Percentiles rank a stretch among this genome's conserved stretches.
phyloP scores from a whole-genome alignment of 768 basidiomycete genomes.

The Suillus plorans region DNA sequence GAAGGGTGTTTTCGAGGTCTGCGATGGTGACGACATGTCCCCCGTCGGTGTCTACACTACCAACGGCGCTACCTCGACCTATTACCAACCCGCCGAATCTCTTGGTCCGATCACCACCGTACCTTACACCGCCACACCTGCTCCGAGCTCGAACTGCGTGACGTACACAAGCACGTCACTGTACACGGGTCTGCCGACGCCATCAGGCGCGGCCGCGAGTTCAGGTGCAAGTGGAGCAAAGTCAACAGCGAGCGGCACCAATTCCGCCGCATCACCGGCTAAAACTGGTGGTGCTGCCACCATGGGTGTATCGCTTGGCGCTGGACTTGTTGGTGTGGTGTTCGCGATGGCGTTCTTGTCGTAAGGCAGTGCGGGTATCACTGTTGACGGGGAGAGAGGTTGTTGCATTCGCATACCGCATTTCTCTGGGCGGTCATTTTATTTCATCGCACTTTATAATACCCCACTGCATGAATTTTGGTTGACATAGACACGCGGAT shows the following conservation, averaged over 20 bases:
- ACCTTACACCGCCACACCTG: slow-evolving; percentile 42
- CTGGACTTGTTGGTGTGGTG: slow-evolving; percentile 30
- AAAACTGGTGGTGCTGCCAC: slow-evolving; percentile 19
- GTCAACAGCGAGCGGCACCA: neutral
- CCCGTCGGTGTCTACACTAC: slow-evolving; percentile 52
- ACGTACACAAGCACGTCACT: slow-evolving; percentile 36
- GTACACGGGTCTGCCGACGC: slow-evolving; percentile 27
- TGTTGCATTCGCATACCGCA: neutral
- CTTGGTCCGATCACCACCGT: slow-evolving; percentile 42
- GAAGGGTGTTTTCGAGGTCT: slow-evolving; percentile 60
- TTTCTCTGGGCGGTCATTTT: neutral
- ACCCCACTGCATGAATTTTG: neutral
- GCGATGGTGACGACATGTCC: slow-evolving; percentile 64
- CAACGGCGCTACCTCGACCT: slow-evolving; percentile 42
- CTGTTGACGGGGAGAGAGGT: neutral
- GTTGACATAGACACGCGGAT: neutral
- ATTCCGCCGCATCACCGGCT: slow-evolving; percentile 15
- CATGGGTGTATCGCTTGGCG: slow-evolving; percentile 29
- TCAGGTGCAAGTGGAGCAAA: neutral
- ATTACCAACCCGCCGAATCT: slow-evolving; percentile 48
- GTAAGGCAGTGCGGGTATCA: slow-evolving; percentile 12
- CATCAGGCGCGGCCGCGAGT: slow-evolving; percentile 6
- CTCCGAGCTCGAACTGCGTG: slow-evolving; percentile 45
- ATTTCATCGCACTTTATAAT: neutral
- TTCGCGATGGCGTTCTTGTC: slow-evolving; percentile 37